Conservation (phyloP, 2,329 filamentous ascomycete genomes). For the Cladophialophora exuberans region DNA sequence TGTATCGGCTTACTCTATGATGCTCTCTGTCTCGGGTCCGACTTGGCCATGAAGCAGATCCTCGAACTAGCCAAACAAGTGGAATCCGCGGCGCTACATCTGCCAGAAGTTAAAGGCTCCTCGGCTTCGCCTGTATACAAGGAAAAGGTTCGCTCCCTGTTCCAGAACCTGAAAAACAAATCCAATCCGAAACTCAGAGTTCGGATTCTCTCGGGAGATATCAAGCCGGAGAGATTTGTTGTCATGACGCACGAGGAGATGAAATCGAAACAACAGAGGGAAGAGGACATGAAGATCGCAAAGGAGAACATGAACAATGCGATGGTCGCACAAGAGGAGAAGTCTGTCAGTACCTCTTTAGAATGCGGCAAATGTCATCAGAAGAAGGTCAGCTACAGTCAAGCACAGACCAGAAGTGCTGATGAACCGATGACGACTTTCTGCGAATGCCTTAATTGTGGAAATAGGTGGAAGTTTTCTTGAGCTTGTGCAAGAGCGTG, state of each 20-base stretch:
- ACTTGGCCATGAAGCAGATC: slow-evolving; percentile 63
- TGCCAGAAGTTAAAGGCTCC: slow-evolving; percentile 62
- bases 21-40: slow-evolving; percentile 75
- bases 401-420: slow-evolving; percentile 92
- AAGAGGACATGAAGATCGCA: slow-evolving; percentile 74
- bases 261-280: slow-evolving; percentile 80
- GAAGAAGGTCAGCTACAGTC: slow-evolving; percentile 92
- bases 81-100: slow-evolving; percentile 71
- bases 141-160: slow-evolving; percentile 87
- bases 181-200: slow-evolving; percentile 77
- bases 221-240: slow-evolving; percentile 74
- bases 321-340: slow-evolving; percentile 89
- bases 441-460: slow-evolving; percentile 52
- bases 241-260: slow-evolving; percentile 88
- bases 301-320: slow-evolving; percentile 97
- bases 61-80: slow-evolving; percentile 69
- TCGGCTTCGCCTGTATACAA: slow-evolving; percentile 76
- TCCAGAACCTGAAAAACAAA: slow-evolving; percentile 92
- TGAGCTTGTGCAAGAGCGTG: not conserved
- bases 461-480: slow-evolving; percentile 48
- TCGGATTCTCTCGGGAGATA: slow-evolving; percentile 74
- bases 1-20: slow-evolving; percentile 94
- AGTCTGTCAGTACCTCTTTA: slow-evolving; percentile 84
- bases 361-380: slow-evolving; percentile 90
- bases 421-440: slow-evolving; percentile 76